Base-by-base conservation (phyloP, 495 filamentous ascomycete species). In the Trichoderma erinaceum region DNA sequence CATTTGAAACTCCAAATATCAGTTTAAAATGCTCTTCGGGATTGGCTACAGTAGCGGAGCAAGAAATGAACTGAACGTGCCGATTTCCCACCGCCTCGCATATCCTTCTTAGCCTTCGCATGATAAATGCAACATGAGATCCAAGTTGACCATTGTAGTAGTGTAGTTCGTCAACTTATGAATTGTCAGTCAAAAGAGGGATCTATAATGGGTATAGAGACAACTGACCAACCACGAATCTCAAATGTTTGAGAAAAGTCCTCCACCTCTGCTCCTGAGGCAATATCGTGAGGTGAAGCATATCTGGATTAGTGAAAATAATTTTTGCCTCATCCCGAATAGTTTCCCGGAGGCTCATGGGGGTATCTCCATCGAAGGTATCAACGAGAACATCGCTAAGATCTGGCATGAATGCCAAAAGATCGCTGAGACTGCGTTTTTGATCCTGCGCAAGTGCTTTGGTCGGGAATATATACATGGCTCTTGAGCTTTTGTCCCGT, bases 401-500 rank as follows among this genome's bases (percentile, higher is more conserved):
- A 0, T 86, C 87, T 4, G 86, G 82, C 85, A 99, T 91, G 73
- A 88, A 96, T 23, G 83, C 77, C 58, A 98, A 78, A 68, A 99
- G 79, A 61, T 97, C 92, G 72, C 90, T 89, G 76, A 98, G 82
- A 72, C 93, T 96, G 68, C 95, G 84, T 73, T 87, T 86, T 77
- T 99, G 95, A 78, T 98, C 95, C 76, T 99, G 95, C 3, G 95
- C 95, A 16, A 99, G 81, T 13, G 95, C 95, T 78, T 99, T 99
- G 3, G 95, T 99, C 1, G 95, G 95, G 69, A 99, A 99, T 27
- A 99, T 97, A 74, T 97, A 98, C 89, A 99, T 92, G 12, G 95
- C 94, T 71, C 93, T 81, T 56, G 91, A 89, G 63, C 89, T 82
- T 4, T 73, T 76, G 70, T 97, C 90, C 56, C 85, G 81, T 76